These are phyloP conservation scores for Apiospora sp. DNA, from an alignment of 2,329 filamentous ascomycete species.

Conservation along the genomic window DNA sequence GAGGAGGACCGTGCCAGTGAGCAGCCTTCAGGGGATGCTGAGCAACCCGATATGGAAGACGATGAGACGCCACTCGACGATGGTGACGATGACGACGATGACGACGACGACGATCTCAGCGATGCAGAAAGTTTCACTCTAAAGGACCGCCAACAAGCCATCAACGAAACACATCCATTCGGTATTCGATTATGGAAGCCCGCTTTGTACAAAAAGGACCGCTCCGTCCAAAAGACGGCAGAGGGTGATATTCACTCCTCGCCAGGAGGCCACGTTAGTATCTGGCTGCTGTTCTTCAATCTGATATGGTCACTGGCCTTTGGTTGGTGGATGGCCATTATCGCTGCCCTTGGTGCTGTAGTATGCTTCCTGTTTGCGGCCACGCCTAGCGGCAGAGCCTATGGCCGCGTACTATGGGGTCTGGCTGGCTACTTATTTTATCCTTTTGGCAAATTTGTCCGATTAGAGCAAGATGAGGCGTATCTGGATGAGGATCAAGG, in stretches of 20 bases:
- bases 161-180: slow-evolving; percentile 98
- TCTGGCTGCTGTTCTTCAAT: slow-evolving; percentile 88
- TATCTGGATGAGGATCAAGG: slow-evolving; percentile 95
- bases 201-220: slow-evolving; percentile 95
- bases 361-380: slow-evolving; percentile 84
- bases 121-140: slow-evolving; percentile 98
- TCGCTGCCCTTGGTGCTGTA: slow-evolving; percentile 76
- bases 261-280: slow-evolving; percentile 85
- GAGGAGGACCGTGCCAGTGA: slow-evolving; percentile 44
- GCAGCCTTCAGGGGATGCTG: slow-evolving; percentile 43
- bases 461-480: slow-evolving; percentile 90
- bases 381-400: slow-evolving; percentile 81
- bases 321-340: slow-evolving; percentile 92
- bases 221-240: slow-evolving; percentile 94
- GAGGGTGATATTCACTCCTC: slow-evolving; percentile 97
- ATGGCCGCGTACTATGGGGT: slow-evolving; percentile 85
- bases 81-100: slow-evolving; percentile 63
- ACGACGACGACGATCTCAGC: slow-evolving; percentile 78
- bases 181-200: slow-evolving; percentile 99
- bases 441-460: slow-evolving; percentile 95
- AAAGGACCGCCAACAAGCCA: slow-evolving; percentile 95
- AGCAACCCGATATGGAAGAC: slow-evolving; percentile 42
- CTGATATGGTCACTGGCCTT: slow-evolving; percentile 89
- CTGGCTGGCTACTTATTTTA: slow-evolving; percentile 90
- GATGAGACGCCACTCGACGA: slow-evolving; percentile 44